These are phyloP conservation scores for Lepiota venenata DNA, from an alignment of 768 basidiomycete species.

Conservation along the genomic window DNA sequence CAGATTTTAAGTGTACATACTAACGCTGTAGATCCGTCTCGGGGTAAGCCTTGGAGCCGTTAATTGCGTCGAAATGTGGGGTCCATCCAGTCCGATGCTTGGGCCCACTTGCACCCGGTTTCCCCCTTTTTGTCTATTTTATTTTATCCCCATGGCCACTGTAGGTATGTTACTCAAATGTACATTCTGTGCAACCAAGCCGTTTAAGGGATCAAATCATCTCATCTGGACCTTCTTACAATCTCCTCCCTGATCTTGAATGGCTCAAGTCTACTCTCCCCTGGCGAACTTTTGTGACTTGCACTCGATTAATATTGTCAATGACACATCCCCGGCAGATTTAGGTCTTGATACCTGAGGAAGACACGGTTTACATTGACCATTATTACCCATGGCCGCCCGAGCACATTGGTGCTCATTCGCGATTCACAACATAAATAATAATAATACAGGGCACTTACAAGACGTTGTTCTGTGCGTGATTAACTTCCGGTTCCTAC, in stretches of 20 bases:
- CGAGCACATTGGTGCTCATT: conserved; percentile 17
- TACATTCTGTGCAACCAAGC: too few species aligned
- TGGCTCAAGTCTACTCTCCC: conserved; percentile 25
- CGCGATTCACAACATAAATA: conserved; percentile 15
- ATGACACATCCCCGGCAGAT: conserved; percentile 14
- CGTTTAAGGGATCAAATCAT: too few species aligned
- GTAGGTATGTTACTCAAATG: too few species aligned
- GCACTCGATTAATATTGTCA: conserved; percentile 17
- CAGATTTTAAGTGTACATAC: too few species aligned
- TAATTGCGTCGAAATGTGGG: too few species aligned
- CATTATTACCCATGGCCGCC: conserved; percentile 19
- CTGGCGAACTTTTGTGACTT: conserved; percentile 1
- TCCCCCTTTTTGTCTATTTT: too few species aligned
- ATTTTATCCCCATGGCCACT: too few species aligned
- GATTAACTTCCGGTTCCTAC: conserved; percentile 27
- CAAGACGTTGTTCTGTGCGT: conserved; percentile 17
- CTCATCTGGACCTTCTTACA: too few species aligned
- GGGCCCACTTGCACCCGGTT: too few species aligned
- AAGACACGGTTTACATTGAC: conserved; percentile 19
- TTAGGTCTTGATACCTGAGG: conserved; percentile 18
- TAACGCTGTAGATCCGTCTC: too few species aligned
- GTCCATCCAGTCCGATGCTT: too few species aligned
- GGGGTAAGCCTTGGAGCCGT: too few species aligned
- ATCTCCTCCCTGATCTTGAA: conserved; percentile 22
- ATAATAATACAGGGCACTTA: conserved; percentile 14